Evolutionary conservation across 768 basidiomycete species (phyloP).

Genomic region (Rhodosporidiobolus odoratus): DNA sequence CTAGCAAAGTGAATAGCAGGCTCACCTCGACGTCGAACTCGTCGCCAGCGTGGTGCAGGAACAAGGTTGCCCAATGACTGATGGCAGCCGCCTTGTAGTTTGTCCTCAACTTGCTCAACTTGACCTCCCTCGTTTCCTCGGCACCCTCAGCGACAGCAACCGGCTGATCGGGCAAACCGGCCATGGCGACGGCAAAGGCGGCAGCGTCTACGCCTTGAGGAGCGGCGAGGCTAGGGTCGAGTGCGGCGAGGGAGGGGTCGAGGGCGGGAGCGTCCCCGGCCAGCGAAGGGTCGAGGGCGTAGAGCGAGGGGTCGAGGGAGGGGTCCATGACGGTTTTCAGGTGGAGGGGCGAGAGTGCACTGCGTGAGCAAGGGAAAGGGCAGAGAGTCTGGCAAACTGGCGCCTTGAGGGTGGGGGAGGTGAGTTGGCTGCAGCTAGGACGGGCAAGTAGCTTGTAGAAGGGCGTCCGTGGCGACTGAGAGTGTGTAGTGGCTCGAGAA

Average conservation of each 20-base stretch:
- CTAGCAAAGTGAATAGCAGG: not conserved
- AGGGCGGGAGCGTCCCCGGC: not conserved
- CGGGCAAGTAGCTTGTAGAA: too few species aligned
- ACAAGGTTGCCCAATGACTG: conserved; percentile 31
- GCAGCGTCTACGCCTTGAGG: too few species aligned
- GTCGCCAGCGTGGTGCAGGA: conserved; percentile 20
- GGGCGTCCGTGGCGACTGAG: too few species aligned
- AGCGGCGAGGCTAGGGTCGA: not conserved
- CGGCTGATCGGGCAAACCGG: not conserved
- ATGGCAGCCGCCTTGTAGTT: conserved; percentile 17
- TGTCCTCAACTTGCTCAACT: not conserved
- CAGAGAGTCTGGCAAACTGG: not conserved
- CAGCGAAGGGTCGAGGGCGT: not conserved
- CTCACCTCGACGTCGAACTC: conserved; percentile 29
- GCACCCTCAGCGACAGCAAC: not conserved
- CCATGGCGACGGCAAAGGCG: not conserved
- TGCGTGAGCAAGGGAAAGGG: too few species aligned
- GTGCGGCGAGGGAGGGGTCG: not conserved
- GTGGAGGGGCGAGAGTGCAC: not conserved
- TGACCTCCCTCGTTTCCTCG: not conserved
- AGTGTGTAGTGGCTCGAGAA: too few species aligned
- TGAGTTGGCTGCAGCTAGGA: too few species aligned
- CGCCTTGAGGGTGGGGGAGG: not conserved
- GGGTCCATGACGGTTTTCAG: not conserved
- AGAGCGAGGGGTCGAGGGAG: conserved; percentile 1